phyloP scores from a whole-genome alignment of 345 rosid genomes.

The Hibiscus tridactylites region DNA sequence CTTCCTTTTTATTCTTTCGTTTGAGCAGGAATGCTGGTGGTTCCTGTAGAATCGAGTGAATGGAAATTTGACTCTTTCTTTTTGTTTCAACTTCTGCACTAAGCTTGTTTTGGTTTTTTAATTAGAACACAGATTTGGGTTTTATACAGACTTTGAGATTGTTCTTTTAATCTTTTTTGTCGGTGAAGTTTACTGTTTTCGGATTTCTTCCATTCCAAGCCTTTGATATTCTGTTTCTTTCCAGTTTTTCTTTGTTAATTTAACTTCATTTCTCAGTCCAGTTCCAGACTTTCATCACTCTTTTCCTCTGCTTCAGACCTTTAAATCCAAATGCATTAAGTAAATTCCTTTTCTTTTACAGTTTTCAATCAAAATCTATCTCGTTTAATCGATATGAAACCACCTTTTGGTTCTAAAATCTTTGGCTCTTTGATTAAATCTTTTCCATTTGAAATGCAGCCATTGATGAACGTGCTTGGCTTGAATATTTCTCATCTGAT shows the following conservation, averaged over 20 bases:
- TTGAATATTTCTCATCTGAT: not conserved
- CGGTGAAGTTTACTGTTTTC: conserved; percentile 25
- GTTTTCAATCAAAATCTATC: not conserved
- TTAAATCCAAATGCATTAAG: not conserved
- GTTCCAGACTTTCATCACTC: not conserved
- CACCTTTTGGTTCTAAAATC: too few species aligned
- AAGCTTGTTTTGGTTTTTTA: not conserved
- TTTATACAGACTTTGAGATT: not conserved
- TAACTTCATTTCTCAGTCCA: not conserved
- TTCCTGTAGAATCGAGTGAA: not conserved
- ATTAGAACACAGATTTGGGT: not conserved
- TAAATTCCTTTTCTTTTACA: not conserved
- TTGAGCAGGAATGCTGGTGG: not conserved
- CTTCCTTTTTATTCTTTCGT: not conserved
- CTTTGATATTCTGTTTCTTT: conserved; percentile 5
- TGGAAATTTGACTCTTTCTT: not conserved
- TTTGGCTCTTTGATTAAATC: conserved; percentile 17
- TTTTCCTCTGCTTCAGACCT: not conserved
- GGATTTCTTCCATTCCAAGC: conserved; percentile 16
- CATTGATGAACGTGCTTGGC: not conserved
- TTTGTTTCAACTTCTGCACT: not conserved
- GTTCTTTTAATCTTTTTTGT: conserved; percentile 16
- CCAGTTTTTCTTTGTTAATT: not conserved
- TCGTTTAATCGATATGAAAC: too few species aligned
- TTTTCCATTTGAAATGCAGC: conserved; percentile 1